These are phyloP conservation scores for Volvariella surrecta DNA, from an alignment of 1,284 basidiomycete genomes.

Conservation along the genomic window DNA sequence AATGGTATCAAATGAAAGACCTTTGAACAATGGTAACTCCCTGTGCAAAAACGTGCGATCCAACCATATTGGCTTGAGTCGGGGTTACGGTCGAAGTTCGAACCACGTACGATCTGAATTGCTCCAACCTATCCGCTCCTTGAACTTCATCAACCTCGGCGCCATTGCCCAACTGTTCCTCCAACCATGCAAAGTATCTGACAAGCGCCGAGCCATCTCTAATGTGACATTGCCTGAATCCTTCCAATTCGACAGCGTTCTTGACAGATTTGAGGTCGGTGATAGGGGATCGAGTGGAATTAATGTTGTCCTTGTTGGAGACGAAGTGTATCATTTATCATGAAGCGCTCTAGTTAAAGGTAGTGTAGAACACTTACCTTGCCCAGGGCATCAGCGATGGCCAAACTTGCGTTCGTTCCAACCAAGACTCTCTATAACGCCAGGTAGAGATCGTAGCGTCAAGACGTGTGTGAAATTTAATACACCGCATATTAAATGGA, in stretches of 20 bases:
- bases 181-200: conserved; percentile 92
- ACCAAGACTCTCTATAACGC: conserved; percentile 48
- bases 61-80: not conserved
- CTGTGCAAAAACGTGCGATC: conserved; percentile 21
- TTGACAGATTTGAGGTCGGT: conserved; percentile 87
- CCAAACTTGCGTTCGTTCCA: conserved; percentile 69
- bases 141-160: conserved; percentile 74
- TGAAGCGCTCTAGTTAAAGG: not conserved
- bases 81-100: not conserved
- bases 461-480: too few relatives aligned
- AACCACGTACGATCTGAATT: conserved; percentile 65
- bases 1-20: conserved; percentile 89
- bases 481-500: too few relatives aligned
- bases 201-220: conserved; percentile 86
- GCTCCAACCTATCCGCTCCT: conserved; percentile 74
- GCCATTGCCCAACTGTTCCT: conserved; percentile 67
- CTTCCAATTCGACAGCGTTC: conserved; percentile 80
- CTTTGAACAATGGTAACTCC: conserved; percentile 74
- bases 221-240: conserved; percentile 85
- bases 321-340: conserved; percentile 4
- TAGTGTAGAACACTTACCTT: conserved; percentile 29
- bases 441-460: too few relatives aligned
- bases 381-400: conserved; percentile 71
- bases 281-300: conserved; percentile 65
- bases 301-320: conserved; percentile 39